phyloP scores from a whole-genome alignment of 1,284 basidiomycete species.

The Pterulicium gracile region DNA sequence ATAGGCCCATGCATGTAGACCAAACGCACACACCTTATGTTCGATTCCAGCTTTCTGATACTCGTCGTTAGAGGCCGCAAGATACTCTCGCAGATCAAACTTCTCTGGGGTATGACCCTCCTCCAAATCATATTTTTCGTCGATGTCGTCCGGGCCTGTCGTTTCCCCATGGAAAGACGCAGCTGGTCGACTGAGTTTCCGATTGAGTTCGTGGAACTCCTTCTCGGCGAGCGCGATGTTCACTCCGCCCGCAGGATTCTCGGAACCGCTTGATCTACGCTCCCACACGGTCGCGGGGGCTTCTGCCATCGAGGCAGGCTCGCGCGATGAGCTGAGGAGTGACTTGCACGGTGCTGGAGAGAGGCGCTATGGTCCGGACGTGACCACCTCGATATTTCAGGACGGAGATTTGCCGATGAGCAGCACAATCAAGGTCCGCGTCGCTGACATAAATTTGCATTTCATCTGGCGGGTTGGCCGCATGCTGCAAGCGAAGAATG shows the following conservation, averaged over 20 bases:
- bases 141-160: constrained; percentile 17
- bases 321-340: too few relatives aligned
- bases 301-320: neutral
- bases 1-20: neutral
- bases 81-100: constrained; percentile 71
- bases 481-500: too few relatives aligned
- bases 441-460: too few relatives aligned
- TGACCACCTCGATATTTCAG: too few relatives aligned
- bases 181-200: constrained; percentile 13
- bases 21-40: constrained; percentile 43
- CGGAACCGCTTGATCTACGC: neutral
- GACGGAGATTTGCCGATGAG: too few relatives aligned
- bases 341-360: too few relatives aligned
- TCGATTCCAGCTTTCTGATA: constrained; percentile 65
- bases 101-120: too few relatives aligned
- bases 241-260: constrained; percentile 19
- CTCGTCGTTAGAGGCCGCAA: constrained; percentile 57
- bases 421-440: too few relatives aligned
- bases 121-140: constrained; percentile 42
- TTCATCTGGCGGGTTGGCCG: too few relatives aligned
- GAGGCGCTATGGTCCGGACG: too few relatives aligned
- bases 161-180: constrained; percentile 5
- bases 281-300: neutral
- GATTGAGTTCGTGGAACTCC: constrained; percentile 42
- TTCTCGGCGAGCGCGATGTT: constrained; percentile 37